Evolutionary conservation across 1,284 basidiomycete genomes (phyloP), one percentile per base, ranked within the genome.

Genomic region (Phellopilus nigrolimitatus): DNA sequence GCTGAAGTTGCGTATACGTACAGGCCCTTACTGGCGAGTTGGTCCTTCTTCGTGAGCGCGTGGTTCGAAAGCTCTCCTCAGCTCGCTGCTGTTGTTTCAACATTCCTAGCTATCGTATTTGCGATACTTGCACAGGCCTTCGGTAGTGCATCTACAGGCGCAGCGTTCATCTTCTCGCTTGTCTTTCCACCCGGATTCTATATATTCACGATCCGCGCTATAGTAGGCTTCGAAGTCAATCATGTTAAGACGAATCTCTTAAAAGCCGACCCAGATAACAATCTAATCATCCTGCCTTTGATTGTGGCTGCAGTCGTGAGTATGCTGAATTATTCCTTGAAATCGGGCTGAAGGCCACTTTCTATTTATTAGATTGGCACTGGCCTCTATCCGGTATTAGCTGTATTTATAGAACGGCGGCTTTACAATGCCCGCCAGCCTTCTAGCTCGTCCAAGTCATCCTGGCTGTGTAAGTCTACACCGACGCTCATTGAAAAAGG

Each of bases 131-230:
- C 82, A 0, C 64, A 87, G 31, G 74, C 84, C 0, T 71, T 82
- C 53, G 66, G 68, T 22, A 57, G 61, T 17, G 72, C 76, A 1
- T 64, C 69, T 2, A 77, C 73, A 6, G 72, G 66, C 1, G 71
- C 68, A 1, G 78, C 78, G 5, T 76, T 79, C 49, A 68, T 88
- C 27, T 82, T 85, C 59, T 77, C 82, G 0, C 60, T 91, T 45
- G 65, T 91, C 33, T 88, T 90, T 62, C 88, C 88, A 0, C 82
- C 88, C 0, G 76, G 78, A 9, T 89, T 80, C 64, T 89, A 85
- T 59, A 73, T 88, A 13, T 90, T 88, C 58, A 78, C 79, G n/a
- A 76, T 81, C 21, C 74, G 82, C 40, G 76, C 76, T 1, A 75
- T 88, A 3, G 76, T 77, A 49, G 81, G 83, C 5, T 91, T 75